Percentiles rank a stretch among this genome's conserved stretches.
Conservation (phyloP, 2,329 filamentous ascomycete species). For the Corinectria fuckeliana region DNA sequence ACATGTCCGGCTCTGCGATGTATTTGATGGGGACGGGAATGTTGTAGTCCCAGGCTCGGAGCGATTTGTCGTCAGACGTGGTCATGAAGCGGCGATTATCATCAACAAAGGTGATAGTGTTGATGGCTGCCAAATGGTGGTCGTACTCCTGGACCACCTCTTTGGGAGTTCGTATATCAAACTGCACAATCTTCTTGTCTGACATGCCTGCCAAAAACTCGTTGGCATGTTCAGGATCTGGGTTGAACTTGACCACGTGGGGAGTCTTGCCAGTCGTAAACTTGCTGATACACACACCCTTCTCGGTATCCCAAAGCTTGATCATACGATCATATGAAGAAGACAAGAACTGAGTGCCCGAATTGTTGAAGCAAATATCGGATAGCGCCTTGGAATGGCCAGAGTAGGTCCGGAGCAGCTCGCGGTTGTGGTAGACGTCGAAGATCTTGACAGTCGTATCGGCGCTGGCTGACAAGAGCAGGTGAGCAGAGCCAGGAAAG, state of each 20-base stretch:
- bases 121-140: constrained; percentile 96
- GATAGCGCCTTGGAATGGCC: constrained; percentile 91
- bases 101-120: constrained; percentile 96
- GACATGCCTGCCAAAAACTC: constrained; percentile 98
- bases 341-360: constrained; percentile 86
- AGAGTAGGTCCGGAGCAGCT: constrained; percentile 87
- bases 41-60: constrained; percentile 97
- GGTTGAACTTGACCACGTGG: constrained; percentile 94
- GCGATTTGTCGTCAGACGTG: constrained; percentile 94
- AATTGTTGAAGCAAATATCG: constrained; percentile 84
- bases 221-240: constrained; percentile 74
- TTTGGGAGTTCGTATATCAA: constrained; percentile 79
- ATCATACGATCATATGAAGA: constrained; percentile 94
- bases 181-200: constrained; percentile 98
- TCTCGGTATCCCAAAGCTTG: constrained; percentile 98
- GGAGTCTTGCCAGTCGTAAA: constrained; percentile 96
- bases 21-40: constrained; percentile 99
- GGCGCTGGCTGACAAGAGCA: constrained; percentile 87
- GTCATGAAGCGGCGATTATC: constrained; percentile 95
- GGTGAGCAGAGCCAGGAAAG: constrained; percentile 85
- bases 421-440: constrained; percentile 89
- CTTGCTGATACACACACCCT: constrained; percentile 82
- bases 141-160: constrained; percentile 97
- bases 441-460: constrained; percentile 93
- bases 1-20: constrained; percentile 98